Evolutionary conservation across 176 grass and related monocot species (phyloP), one percentile per base, ranked within the genome.

Genomic region (Raddia distichophylla): DNA sequence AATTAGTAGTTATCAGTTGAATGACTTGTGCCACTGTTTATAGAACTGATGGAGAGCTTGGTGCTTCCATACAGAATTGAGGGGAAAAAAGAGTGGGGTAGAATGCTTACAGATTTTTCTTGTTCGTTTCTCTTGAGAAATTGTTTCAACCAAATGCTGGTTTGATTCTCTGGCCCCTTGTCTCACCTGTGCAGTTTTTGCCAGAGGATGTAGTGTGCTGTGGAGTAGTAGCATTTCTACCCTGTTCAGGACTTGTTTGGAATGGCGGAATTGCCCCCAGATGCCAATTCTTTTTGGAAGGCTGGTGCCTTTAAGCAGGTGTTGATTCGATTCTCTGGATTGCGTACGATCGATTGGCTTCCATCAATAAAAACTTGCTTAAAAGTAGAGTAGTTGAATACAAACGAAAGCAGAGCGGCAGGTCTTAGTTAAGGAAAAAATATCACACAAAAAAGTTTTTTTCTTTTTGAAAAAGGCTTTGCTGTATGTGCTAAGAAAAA

Each of bases 1-100:
- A 90, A 86, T 90, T 90, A 90, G 79, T 83, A 79, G 88, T 48
- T 61, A 61, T 48, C n/a, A 37, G 79, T 82, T 32, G 79, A 78
- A 86, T 83, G 79, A 48, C 88, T 15, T 55, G 45, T 86, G 74
- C 45, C 61, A 61, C 77, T 86, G 88, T 90, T 86, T 63, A 90
- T 86, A 90, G 68, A 61, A 79, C 67, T 83, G 52, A 82, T 86
- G 79, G 60, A 82, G 78, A 45, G 73, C 33, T 74, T 60, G 71
- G 60, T 68, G 84, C 83, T 66, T 43, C 61, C 74, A 83, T 86
- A 90, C 84, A 68, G 52, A 83, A 89, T 57, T 85, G 77, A 43
- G 64, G 12, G 58, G 46, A 55, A 49, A 44, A 60, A 20, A 69
- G 53, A 68, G 59, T 3, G 17, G 77, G 46, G 20, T 62, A 69